A percentile compares a stretch with the other conserved stretches of the same genome.
phyloP scores from a whole-genome alignment of 176 grass and related monocot species.

The Secale cereale region DNA sequence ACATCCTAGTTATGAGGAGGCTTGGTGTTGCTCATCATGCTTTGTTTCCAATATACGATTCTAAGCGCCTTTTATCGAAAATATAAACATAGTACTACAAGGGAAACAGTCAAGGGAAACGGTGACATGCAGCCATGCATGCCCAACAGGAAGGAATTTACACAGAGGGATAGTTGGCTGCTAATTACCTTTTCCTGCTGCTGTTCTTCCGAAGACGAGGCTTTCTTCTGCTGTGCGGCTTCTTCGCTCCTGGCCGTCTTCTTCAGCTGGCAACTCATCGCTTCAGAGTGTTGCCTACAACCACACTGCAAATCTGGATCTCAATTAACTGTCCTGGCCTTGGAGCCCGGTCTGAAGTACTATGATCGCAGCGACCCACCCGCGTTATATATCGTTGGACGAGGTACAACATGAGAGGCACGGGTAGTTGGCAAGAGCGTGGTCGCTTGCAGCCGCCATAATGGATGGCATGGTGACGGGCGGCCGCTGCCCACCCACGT shows the following conservation, averaged over 20 bases:
- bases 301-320: background rate
- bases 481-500: background rate
- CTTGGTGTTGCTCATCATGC: no score
- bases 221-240: background rate
- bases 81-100: no score
- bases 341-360: no score
- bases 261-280: conserved; percentile 11
- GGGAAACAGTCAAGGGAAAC: no score
- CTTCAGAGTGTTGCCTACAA: background rate
- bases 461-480: background rate
- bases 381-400: background rate
- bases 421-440: background rate
- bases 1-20: no score
- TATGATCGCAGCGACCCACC: no score
- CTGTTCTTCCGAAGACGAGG: background rate
- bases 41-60: no score
- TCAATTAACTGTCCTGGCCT: no score
- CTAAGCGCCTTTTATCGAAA: no score
- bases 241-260: background rate
- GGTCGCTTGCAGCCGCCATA: background rate
- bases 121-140: background rate
- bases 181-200: conserved; percentile 6
- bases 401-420: background rate
- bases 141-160: background rate
- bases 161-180: background rate